Base-by-base conservation (phyloP, 371 early-diverging fungal species). In the Entomophthora muscae region DNA sequence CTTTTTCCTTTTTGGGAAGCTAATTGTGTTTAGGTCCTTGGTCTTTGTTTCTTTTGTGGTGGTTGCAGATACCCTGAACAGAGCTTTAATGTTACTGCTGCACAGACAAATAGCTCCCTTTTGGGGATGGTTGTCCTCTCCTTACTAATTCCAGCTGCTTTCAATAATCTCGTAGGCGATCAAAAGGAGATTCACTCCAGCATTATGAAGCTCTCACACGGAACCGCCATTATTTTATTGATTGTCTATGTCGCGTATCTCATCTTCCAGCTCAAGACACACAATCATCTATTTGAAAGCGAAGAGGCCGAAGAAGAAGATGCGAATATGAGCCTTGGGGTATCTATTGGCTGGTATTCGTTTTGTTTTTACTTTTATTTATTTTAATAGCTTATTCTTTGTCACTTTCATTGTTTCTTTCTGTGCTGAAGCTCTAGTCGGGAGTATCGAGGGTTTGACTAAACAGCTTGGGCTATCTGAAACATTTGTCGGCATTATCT, bases 401-500 rank as follows among this genome's bases (percentile, higher is more conserved):
- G 69, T 77, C 30, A 81, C 84, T 23, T 76, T 75, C 0, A 61
- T 86, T 23, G 83, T 89, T 7, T 83, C 84, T 22, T 71, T 91
- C 32, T 86, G 81, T 63, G 89, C 92, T 24, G 91, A 91, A 63
- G 86, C 76, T 67, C 72, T 92, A 22, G 92, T 91, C 1, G 79
- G 72, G 30, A 81, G 86, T 1, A 88, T 94, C 64, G 86, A 89
- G 42, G 88, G 83, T 17, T 72, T 86, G 21, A 76, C 83, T 0
- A 64, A 76, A 30, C 66, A 75, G 53, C 82, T 81, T 78, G 74
- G 76, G 27, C 75, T 90, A 32, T 79, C 76, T 61, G 73, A 85
- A 26, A 82, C 85, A 2, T 94, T 94, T 72, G 83, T 94, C 13
- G 92, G 91, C 64, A 72, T 93, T 28, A 82, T 93, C 63, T 66